Evolutionary conservation across 164 flowering plant species (phyloP).

Genomic region (Magnolia changhungtana): DNA sequence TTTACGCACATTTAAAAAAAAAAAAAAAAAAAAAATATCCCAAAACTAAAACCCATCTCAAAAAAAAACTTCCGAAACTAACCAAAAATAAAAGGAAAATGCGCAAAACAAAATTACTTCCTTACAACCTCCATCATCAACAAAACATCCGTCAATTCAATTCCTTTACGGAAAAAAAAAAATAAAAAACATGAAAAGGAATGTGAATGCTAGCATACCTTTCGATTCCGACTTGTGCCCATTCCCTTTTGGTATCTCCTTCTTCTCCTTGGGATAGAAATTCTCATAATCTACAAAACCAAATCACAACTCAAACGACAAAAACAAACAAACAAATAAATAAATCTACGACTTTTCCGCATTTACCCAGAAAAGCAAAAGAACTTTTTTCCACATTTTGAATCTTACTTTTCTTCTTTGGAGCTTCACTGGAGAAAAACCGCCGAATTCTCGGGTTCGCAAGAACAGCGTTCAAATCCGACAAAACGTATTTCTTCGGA

Average conservation of each 20-base stretch:
- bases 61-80: too few relatives aligned
- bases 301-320: neutral
- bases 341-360: neutral
- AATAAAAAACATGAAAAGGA: neutral
- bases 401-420: slow-evolving; percentile 75
- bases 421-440: slow-evolving; percentile 59
- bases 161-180: neutral
- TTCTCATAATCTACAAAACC: slow-evolving; percentile 66
- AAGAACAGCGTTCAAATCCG: slow-evolving; percentile 36
- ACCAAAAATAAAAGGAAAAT: too few relatives aligned
- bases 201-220: slow-evolving; percentile 32
- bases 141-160: neutral
- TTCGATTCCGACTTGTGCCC: slow-evolving; percentile 59
- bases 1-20: too few relatives aligned
- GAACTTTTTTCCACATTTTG: neutral
- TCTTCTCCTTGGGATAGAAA: slow-evolving; percentile 69
- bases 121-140: neutral
- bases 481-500: slow-evolving; percentile 17
- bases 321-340: neutral
- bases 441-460: slow-evolving; percentile 49
- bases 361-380: neutral
- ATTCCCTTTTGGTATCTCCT: slow-evolving; percentile 64
- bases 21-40: too few relatives aligned
- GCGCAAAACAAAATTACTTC: too few relatives aligned
- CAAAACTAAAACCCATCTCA: too few relatives aligned